A percentile compares a stretch with the other conserved stretches of the same genome.
Conservation (phyloP, 2,329 filamentous ascomycete genomes). For the Ophiognomonia clavigignenti-juglandacearum region DNA sequence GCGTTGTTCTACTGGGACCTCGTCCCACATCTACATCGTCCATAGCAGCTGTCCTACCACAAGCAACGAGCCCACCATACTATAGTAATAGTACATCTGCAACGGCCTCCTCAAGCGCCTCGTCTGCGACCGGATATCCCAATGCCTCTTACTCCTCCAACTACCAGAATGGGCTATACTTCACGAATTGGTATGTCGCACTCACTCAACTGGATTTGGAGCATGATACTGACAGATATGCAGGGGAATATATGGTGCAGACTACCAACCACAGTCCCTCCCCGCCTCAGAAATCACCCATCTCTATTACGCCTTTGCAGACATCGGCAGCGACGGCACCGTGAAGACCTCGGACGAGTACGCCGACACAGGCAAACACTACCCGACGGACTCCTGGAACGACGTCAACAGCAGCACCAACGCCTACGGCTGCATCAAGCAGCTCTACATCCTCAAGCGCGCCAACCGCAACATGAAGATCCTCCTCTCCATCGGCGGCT, state of each 20-base stretch:
- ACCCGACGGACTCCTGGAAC: conserved; percentile 58
- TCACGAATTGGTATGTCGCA: conserved; percentile 47
- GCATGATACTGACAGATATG: neutral
- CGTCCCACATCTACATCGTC: too few species aligned
- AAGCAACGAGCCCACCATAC: neutral
- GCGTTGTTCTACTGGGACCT: too few species aligned
- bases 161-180: conserved; percentile 43
- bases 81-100: neutral
- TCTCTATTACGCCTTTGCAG: conserved; percentile 57
- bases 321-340: conserved; percentile 39
- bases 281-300: conserved; percentile 68
- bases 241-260: conserved; percentile 35
- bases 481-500: conserved; percentile 78
- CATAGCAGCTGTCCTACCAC: neutral
- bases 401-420: conserved; percentile 49
- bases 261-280: conserved; percentile 63
- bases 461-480: conserved; percentile 71
- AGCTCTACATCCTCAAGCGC: conserved; percentile 72
- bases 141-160: conserved; percentile 1
- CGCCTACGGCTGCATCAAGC: conserved; percentile 72
- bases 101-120: conserved; percentile 1
- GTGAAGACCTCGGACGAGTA: conserved; percentile 56
- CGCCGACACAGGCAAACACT: conserved; percentile 64
- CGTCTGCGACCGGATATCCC: neutral
- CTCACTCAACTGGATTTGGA: neutral